Percentiles rank a stretch among this genome's conserved stretches.
These are phyloP conservation scores for Crassisporium funariophilum DNA, from an alignment of 768 basidiomycete species.

Conservation along the genomic window DNA sequence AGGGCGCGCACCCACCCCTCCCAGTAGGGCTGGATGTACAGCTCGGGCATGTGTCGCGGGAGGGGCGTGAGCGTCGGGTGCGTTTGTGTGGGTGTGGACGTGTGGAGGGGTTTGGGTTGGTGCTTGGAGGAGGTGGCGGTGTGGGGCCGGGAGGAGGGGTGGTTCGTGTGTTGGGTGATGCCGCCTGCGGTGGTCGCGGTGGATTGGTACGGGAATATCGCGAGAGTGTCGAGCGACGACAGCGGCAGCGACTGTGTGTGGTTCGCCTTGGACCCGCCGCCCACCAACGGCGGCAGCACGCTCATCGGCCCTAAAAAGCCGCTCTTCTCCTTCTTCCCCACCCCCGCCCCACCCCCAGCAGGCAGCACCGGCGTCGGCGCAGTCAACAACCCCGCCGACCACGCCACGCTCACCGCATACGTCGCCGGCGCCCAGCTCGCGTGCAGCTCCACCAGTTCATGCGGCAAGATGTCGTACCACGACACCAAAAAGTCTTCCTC, in stretches of 20 bases:
- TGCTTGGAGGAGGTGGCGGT: too few species aligned
- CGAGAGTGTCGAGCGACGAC: neutral
- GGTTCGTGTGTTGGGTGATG: too few species aligned
- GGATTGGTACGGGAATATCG: too few species aligned
- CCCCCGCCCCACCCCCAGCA: neutral
- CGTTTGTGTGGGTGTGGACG: neutral
- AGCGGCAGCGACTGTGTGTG: neutral
- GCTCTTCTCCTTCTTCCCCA: neutral
- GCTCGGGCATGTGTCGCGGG: conserved; percentile 31
- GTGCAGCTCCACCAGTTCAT: conserved; percentile 76
- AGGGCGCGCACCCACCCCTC: conserved; percentile 51
- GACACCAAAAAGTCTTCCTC: conserved; percentile 61
- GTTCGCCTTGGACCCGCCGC: neutral
- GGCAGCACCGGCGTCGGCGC: conserved; percentile 4
- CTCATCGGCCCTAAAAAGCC: neutral
- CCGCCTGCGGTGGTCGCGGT: too few species aligned
- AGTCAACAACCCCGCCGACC: conserved; percentile 2
- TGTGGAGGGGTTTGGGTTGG: neutral
- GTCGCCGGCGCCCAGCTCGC: conserved; percentile 16
- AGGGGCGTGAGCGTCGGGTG: conserved; percentile 27
- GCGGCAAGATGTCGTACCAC: conserved; percentile 61
- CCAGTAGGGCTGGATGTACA: conserved; percentile 61
- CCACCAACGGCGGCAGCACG: neutral
- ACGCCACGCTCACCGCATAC: conserved; percentile 12
- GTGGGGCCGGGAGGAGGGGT: too few species aligned